A percentile compares a stretch with the other conserved stretches of the same genome.
Evolutionary conservation across 106 monocot genomes (phyloP).

Genomic region (Dendrobium officinale): DNA sequence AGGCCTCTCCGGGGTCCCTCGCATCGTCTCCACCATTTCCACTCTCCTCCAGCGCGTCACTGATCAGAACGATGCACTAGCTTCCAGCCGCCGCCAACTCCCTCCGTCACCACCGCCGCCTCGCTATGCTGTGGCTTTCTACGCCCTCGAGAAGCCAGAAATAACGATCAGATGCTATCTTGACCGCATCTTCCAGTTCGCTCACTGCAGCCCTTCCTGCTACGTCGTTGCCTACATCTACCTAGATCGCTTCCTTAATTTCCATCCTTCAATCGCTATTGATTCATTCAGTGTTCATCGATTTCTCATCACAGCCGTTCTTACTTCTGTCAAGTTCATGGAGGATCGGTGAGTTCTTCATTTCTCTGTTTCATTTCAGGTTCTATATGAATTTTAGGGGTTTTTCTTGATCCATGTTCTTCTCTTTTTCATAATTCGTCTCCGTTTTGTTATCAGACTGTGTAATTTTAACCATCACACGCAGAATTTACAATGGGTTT

Average conservation of each 20-base stretch:
- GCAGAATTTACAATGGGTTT: too few species aligned
- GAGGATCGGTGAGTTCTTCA: conserved; percentile 36
- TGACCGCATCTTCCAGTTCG: conserved; percentile 36
- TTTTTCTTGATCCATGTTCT: neutral
- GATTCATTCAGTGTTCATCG: conserved; percentile 48
- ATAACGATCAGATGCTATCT: conserved; percentile 37
- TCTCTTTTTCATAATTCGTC: neutral
- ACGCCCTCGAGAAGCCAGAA: conserved; percentile 22
- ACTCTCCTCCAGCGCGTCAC: conserved; percentile 32
- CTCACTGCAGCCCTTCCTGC: conserved; percentile 42
- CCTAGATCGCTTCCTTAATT: conserved; percentile 33
- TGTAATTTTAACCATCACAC: too few species aligned
- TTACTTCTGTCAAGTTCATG: conserved; percentile 53
- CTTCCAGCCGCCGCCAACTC: neutral
- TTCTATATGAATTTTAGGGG: neutral
- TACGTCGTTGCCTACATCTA: conserved; percentile 51
- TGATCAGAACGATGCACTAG: conserved; percentile 22
- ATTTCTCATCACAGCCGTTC: conserved; percentile 46
- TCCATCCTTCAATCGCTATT: conserved; percentile 13
- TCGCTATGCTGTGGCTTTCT: conserved; percentile 20
- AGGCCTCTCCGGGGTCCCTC: conserved; percentile 5
- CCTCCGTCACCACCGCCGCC: neutral
- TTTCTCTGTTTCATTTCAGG: neutral
- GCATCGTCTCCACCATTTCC: conserved; percentile 25
- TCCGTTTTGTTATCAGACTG: neutral